These are phyloP conservation scores for Aspergillus chevalieri DNA, from an alignment of 2,329 filamentous ascomycete genomes.

Conservation along the genomic window DNA sequence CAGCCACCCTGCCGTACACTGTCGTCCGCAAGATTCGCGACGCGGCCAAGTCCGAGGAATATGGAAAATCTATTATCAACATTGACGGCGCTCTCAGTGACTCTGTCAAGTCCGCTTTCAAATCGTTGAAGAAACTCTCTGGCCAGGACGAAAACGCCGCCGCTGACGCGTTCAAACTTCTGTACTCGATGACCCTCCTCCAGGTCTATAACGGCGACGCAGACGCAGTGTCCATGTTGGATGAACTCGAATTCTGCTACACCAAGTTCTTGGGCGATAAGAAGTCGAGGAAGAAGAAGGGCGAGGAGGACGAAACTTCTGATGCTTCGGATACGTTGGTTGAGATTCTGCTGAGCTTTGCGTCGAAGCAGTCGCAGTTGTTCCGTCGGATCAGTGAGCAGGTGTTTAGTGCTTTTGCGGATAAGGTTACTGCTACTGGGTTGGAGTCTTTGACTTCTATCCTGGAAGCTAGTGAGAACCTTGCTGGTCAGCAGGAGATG, in stretches of 20 bases:
- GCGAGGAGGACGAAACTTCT: constrained; percentile 39
- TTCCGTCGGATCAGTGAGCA: constrained; percentile 82
- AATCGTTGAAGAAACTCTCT: constrained; percentile 31
- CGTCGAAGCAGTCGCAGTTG: constrained; percentile 75
- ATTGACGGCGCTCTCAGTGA: constrained; percentile 42
- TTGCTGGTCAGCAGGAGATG: constrained; percentile 76
- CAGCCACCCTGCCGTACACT: constrained; percentile 32
- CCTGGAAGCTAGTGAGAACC: constrained; percentile 70
- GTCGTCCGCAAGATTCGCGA: constrained; percentile 38
- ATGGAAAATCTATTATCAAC: constrained; percentile 42
- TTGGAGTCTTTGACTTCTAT: constrained; percentile 60
- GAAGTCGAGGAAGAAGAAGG: constrained; percentile 43
- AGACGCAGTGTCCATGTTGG: constrained; percentile 74
- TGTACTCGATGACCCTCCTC: constrained; percentile 78
- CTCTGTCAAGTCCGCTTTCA: constrained; percentile 38
- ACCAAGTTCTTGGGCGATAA: constrained; percentile 54
- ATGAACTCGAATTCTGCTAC: constrained; percentile 73
- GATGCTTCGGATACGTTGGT: constrained; percentile 64
- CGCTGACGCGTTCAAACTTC: constrained; percentile 64
- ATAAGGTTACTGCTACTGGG: constrained; percentile 66
- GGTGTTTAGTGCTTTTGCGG: constrained; percentile 77
- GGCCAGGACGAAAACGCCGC: constrained; percentile 36
- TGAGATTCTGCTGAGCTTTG: constrained; percentile 84
- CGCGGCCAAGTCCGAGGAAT: constrained; percentile 28
- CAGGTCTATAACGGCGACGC: constrained; percentile 86